phyloP scores from a whole-genome alignment of 768 basidiomycete species.

The Amanita fuliginea region DNA sequence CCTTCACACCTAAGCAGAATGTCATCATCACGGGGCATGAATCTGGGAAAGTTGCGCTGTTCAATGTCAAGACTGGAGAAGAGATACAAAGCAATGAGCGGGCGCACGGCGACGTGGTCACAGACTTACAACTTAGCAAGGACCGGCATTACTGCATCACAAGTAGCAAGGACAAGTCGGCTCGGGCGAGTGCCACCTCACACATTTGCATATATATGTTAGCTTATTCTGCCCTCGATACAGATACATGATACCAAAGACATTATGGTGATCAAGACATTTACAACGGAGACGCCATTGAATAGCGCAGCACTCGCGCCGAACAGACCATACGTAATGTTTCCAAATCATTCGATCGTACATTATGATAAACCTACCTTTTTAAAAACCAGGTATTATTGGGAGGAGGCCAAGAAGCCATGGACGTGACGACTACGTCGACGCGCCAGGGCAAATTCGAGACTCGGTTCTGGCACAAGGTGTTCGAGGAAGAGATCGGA shows the following conservation, averaged over 20 bases:
- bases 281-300: constrained; percentile 83
- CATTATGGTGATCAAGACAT: constrained; percentile 88
- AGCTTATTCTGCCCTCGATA: background rate
- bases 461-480: constrained; percentile 95
- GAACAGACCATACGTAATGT: constrained; percentile 68
- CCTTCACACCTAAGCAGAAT: constrained; percentile 71
- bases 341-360: background rate
- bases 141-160: constrained; percentile 95
- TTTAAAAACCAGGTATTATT: constrained; percentile 52
- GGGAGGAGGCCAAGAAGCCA: constrained; percentile 97
- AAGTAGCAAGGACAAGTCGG: constrained; percentile 93
- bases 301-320: constrained; percentile 89
- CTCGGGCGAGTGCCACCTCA: constrained; percentile 52
- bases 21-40: constrained; percentile 92
- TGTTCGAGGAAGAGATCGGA: constrained; percentile 95
- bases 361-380: background rate
- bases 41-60: constrained; percentile 88
- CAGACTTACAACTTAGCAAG: constrained; percentile 83
- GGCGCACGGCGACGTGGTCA: constrained; percentile 79
- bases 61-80: constrained; percentile 80
- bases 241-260: constrained; percentile 86
- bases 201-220: background rate
- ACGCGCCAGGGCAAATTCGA: constrained; percentile 95
- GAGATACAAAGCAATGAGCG: constrained; percentile 78
- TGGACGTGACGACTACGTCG: constrained; percentile 94